phyloP scores from a whole-genome alignment of 768 basidiomycete genomes.

The Crucibulum laeve region DNA sequence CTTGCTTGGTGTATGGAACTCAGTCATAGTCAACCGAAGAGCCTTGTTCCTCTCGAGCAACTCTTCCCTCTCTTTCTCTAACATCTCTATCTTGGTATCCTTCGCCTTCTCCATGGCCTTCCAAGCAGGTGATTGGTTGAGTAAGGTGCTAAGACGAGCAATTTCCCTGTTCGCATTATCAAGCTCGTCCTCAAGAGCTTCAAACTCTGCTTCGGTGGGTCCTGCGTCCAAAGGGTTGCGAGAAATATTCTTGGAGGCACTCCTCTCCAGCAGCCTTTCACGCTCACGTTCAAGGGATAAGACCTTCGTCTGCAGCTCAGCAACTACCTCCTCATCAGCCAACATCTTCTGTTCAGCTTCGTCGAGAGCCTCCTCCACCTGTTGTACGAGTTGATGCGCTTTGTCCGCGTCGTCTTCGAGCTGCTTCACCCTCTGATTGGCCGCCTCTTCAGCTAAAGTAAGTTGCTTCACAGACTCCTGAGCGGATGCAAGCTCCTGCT shows the following conservation, averaged over 20 bases:
- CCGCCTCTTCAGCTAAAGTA: constrained; percentile 41
- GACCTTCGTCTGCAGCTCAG: constrained; percentile 47
- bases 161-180: constrained; percentile 76
- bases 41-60: constrained; percentile 66
- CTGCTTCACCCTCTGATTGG: constrained; percentile 42
- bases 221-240: constrained; percentile 21
- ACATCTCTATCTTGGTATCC: constrained; percentile 67
- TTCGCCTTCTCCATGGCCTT: constrained; percentile 77
- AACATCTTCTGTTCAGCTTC: constrained; percentile 70
- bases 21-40: constrained; percentile 47
- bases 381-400: constrained; percentile 50
- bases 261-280: constrained; percentile 31
- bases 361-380: constrained; percentile 75
- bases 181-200: constrained; percentile 69
- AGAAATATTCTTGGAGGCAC: constrained; percentile 19
- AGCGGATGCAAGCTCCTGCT: constrained; percentile 45
- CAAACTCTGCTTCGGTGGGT: constrained; percentile 51
- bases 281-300: constrained; percentile 54
- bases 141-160: constrained; percentile 57
- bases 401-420: constrained; percentile 50
- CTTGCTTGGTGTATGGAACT: constrained; percentile 56
- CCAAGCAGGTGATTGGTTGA: constrained; percentile 70
- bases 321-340: constrained; percentile 51
- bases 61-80: constrained; percentile 76
- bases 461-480: constrained; percentile 41